phyloP scores from a whole-genome alignment of 768 basidiomycete species.

The Suillus alpinus region DNA sequence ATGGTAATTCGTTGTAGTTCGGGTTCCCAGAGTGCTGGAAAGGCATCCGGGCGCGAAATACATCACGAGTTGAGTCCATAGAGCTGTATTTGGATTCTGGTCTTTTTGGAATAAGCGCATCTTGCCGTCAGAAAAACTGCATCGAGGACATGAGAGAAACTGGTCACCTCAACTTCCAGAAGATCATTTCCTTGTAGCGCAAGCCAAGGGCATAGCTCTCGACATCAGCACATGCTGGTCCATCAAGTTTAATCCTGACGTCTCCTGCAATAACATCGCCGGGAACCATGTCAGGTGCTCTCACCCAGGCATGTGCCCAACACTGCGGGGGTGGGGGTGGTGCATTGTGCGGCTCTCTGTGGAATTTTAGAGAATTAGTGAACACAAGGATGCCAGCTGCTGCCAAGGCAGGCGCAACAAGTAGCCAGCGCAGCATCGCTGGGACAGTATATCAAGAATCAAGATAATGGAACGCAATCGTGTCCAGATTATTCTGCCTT shows the following conservation, averaged over 20 bases:
- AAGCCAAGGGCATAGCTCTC: neutral
- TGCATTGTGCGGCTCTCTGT: neutral
- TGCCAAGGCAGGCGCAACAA: neutral
- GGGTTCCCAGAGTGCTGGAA: no score
- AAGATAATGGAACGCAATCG: no score
- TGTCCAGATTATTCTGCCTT: neutral
- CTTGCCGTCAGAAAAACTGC: no score
- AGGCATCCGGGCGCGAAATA: no score
- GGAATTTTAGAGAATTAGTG: neutral
- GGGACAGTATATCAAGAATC: neutral
- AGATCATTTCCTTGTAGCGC: slow-evolving; percentile 2
- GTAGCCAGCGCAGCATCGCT: neutral
- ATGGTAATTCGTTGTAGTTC: neutral
- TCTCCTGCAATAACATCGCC: neutral
- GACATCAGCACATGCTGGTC: neutral
- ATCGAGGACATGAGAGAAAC: neutral
- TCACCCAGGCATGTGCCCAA: slow-evolving; percentile 3
- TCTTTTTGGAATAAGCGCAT: no score
- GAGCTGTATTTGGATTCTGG: no score
- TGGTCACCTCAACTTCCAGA: neutral
- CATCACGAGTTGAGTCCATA: no score
- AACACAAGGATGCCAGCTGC: neutral
- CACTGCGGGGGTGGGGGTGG: neutral
- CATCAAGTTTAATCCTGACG: neutral
- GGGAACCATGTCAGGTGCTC: slow-evolving; percentile 3